These are phyloP conservation scores for Perkinsus marinus DNA, from an alignment of 169 alveolate genomes.

Conservation along the genomic window DNA sequence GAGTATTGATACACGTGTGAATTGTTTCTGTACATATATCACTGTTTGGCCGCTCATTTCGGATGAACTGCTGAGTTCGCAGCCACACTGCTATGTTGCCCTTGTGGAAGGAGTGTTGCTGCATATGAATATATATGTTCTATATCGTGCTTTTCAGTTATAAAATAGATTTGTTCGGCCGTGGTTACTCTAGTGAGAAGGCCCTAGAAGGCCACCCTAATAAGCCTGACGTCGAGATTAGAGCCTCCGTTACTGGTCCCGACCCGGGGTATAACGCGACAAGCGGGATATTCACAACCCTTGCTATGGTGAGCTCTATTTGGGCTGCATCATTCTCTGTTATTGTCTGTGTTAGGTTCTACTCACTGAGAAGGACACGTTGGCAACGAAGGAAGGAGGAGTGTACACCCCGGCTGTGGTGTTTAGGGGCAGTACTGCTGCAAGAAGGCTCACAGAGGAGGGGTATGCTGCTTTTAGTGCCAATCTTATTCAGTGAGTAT, in stretches of 20 bases:
- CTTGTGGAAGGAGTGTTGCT: too few relatives aligned
- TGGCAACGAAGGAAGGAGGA: not conserved
- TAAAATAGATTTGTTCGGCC: not conserved
- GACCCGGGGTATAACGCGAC: not conserved
- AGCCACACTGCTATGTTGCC: too few relatives aligned
- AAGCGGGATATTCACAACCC: not conserved
- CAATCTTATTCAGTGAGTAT: not conserved
- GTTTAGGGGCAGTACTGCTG: not conserved
- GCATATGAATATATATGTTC: too few relatives aligned
- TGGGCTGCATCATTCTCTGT: not conserved
- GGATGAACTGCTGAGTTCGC: too few relatives aligned
- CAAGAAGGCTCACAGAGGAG: not conserved
- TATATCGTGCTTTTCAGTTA: not conserved
- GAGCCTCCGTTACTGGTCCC: not conserved
- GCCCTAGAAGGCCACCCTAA: not conserved
- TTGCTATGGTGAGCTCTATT: not conserved
- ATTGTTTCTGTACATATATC: too few relatives aligned
- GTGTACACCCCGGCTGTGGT: not conserved
- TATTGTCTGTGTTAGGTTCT: not conserved
- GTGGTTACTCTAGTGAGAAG: not conserved
- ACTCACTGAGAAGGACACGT: not conserved
- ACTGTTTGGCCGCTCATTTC: too few relatives aligned
- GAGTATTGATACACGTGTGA: too few relatives aligned
- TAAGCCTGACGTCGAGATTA: not conserved
- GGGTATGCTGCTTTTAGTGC: not conserved